These are phyloP conservation scores for Lachancea cidri DNA, from an alignment of 805 yeast genomes.

Conservation along the genomic window DNA sequence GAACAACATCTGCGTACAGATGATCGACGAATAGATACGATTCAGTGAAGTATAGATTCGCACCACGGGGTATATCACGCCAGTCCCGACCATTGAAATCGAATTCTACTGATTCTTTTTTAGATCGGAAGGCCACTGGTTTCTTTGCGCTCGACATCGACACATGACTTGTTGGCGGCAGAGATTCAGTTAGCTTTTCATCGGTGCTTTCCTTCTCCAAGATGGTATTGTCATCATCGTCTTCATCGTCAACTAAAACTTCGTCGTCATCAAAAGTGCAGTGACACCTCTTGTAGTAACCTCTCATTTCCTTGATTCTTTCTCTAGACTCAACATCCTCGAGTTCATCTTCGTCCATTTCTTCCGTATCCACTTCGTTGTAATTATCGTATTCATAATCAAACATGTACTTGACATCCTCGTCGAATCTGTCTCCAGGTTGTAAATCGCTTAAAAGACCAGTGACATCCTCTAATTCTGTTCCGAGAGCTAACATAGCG, in stretches of 20 bases:
- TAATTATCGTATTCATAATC: conserved; percentile 49
- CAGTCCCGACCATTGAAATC: conserved; percentile 63
- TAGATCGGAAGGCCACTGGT: conserved; percentile 36
- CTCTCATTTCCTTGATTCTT: conserved; percentile 17
- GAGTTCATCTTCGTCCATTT: conserved; percentile 17
- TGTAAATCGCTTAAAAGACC: conserved; percentile 52
- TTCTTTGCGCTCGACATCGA: neutral
- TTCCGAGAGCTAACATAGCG: conserved; percentile 47
- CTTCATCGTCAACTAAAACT: conserved; percentile 22
- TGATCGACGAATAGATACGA: conserved; percentile 17
- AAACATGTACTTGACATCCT: conserved; percentile 57
- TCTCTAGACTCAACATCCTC: conserved; percentile 18
- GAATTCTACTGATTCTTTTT: conserved; percentile 38
- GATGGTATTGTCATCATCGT: conserved; percentile 20
- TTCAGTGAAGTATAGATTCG: conserved; percentile 38
- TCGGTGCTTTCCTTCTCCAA: conserved; percentile 14
- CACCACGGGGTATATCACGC: conserved; percentile 65
- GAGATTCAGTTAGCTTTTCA: conserved; percentile 7
- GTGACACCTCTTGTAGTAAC: conserved; percentile 32
- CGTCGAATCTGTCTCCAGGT: conserved; percentile 61
- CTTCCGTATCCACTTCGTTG: conserved; percentile 32
- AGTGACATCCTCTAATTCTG: conserved; percentile 44
- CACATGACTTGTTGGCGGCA: conserved; percentile 2
- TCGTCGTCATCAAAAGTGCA: conserved; percentile 36
- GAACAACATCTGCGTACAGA: conserved; percentile 13